Conservation (phyloP, 2,329 filamentous ascomycete species). For the Calonectria pteridis region DNA sequence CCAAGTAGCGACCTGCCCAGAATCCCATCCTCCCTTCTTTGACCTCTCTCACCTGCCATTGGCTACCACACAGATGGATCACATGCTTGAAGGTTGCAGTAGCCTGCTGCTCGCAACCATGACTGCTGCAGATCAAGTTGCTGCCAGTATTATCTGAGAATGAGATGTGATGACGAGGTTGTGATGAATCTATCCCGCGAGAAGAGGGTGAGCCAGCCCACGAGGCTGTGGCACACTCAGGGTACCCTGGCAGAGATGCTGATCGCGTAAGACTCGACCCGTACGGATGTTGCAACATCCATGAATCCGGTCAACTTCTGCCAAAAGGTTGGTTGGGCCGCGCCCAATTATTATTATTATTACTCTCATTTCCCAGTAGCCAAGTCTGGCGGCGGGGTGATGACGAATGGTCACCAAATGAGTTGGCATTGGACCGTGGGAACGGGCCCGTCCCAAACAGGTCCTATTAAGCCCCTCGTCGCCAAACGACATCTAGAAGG, state of each 20-base stretch:
- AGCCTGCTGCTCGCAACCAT: conserved; percentile 19
- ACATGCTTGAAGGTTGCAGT: conserved; percentile 35
- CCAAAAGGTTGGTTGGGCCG: not conserved
- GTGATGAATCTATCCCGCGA: conserved; percentile 5
- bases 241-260: conserved; percentile 12
- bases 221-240: conserved; percentile 6
- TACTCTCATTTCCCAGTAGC: conserved; percentile 7
- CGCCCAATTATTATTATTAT: not conserved
- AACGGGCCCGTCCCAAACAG: conserved; percentile 20
- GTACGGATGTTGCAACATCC: not conserved
- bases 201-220: not conserved
- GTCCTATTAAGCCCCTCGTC: conserved; percentile 3
- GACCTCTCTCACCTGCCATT: conserved; percentile 33
- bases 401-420: conserved; percentile 19
- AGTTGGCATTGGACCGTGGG: conserved; percentile 22
- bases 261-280: conserved; percentile 14
- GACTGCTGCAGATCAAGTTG: conserved; percentile 15
- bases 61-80: conserved; percentile 42
- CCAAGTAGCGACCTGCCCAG: conserved; percentile 4
- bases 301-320: conserved; percentile 6
- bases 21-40: conserved; percentile 15
- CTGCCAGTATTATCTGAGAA: conserved; percentile 5
- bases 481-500: conserved; percentile 3
- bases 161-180: conserved; percentile 12
- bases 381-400: conserved; percentile 11